Percentiles rank a stretch among this genome's conserved stretches.
These are phyloP conservation scores for Sporopachydermia cereana DNA, from an alignment of 1,139 yeast species.

Conservation along the genomic window DNA sequence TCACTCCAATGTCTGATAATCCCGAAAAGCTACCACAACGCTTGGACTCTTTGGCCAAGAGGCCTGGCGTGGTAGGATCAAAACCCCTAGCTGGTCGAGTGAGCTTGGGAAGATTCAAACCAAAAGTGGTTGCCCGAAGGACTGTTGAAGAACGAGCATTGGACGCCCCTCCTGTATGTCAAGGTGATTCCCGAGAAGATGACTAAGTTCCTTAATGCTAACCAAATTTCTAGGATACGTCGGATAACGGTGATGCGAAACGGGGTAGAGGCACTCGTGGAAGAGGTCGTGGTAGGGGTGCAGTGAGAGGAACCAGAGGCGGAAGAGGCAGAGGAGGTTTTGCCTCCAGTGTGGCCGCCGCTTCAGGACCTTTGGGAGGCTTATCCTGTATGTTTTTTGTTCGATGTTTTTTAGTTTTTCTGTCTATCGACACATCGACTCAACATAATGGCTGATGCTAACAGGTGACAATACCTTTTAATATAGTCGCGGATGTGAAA, in stretches of 20 bases:
- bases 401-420: too few species aligned
- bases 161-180: slow-evolving; percentile 7
- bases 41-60: neutral
- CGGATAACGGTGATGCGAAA: slow-evolving; percentile 9
- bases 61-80: neutral
- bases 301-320: slow-evolving; percentile 5
- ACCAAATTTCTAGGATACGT: slow-evolving; percentile 13
- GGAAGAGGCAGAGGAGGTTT: slow-evolving; percentile 5
- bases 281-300: slow-evolving; percentile 10
- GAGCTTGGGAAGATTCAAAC: slow-evolving; percentile 1
- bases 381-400: neutral
- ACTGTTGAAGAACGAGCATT: slow-evolving; percentile 1
- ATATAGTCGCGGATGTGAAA: slow-evolving; percentile 1
- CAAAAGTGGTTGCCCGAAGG: slow-evolving; percentile 7
- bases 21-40: too few species aligned
- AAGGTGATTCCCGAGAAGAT: too few species aligned
- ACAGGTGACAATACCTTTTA: too few species aligned
- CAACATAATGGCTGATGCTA: too few species aligned
- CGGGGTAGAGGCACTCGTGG: slow-evolving; percentile 8
- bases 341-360: neutral
- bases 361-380: slow-evolving; percentile 6
- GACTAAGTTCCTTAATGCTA: too few species aligned
- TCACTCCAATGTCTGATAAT: too few species aligned
- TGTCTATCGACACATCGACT: too few species aligned
- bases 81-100: neutral